Percentiles rank a stretch among this genome's conserved stretches.
Conservation (phyloP, 2,329 filamentous ascomycete genomes). For the Colletotrichum caudatum region DNA sequence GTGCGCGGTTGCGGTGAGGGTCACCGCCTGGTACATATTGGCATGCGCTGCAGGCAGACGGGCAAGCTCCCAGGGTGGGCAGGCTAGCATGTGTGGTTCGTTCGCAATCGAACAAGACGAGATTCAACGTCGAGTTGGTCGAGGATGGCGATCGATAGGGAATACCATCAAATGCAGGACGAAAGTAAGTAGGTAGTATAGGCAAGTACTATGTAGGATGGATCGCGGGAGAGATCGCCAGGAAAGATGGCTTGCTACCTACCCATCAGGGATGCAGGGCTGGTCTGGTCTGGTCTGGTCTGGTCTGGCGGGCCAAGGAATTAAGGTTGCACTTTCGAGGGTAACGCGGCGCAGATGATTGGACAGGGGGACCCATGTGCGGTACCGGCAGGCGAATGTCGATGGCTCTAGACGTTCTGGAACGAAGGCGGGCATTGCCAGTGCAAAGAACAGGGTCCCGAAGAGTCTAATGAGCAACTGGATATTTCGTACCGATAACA, state of each 20-base stretch:
- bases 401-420: conserved; percentile 35
- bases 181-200: too few relatives aligned
- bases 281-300: neutral
- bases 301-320: conserved; percentile 2
- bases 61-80: neutral
- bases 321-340: conserved; percentile 24
- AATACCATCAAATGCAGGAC: too few relatives aligned
- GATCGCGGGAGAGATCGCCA: conserved; percentile 2
- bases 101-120: neutral
- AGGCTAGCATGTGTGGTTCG: neutral
- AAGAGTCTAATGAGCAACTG: neutral
- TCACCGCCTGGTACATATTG: neutral
- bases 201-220: neutral
- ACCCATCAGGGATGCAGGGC: neutral
- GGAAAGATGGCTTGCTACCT: neutral
- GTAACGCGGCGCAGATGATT: neutral
- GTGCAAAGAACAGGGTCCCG: neutral
- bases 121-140: neutral
- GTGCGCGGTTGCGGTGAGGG: conserved; percentile 30
- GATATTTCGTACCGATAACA: neutral
- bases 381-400: conserved; percentile 4
- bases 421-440: neutral
- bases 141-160: neutral
- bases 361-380: neutral
- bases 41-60: neutral